A percentile compares a stretch with the other conserved stretches of the same genome.
These are phyloP conservation scores for Tetraselmis chui DNA, from an alignment of 139 green algal species.

Conservation along the genomic window DNA sequence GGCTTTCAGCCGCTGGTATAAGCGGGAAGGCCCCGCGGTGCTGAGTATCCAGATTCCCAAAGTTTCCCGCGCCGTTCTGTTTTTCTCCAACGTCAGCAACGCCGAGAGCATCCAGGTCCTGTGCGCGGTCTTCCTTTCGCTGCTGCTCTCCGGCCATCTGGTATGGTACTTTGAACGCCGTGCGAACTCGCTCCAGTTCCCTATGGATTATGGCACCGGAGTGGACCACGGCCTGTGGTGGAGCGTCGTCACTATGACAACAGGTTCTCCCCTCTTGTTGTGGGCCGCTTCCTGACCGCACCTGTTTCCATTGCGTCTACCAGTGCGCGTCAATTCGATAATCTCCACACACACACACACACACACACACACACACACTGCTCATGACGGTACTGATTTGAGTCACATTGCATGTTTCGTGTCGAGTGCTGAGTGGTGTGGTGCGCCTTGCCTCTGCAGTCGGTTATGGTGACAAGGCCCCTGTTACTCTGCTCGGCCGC, in stretches of 20 bases:
- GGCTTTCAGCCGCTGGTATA: neutral
- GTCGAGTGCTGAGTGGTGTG: no score
- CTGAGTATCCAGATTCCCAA: neutral
- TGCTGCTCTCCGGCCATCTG: neutral
- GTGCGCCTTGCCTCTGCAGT: neutral
- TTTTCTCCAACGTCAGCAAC: neutral
- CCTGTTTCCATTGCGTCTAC: no score
- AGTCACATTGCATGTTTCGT: no score
- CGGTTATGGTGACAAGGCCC: neutral
- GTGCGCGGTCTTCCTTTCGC: neutral
- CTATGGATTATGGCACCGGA: neutral
- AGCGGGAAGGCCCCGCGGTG: neutral
- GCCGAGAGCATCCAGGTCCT: neutral
- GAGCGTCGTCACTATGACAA: neutral
- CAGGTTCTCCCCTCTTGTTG: neutral
- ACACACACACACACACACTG: no score
- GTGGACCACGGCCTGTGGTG: neutral
- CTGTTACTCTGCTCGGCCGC: neutral
- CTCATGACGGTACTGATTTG: no score
- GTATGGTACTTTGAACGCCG: neutral
- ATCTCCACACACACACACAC: no score
- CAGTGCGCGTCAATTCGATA: no score
- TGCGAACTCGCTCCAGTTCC: neutral
- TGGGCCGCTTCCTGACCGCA: no score
- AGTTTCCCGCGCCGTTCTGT: neutral